Base-by-base conservation (phyloP, 768 basidiomycete genomes). In the Mycena rebaudengoi region DNA sequence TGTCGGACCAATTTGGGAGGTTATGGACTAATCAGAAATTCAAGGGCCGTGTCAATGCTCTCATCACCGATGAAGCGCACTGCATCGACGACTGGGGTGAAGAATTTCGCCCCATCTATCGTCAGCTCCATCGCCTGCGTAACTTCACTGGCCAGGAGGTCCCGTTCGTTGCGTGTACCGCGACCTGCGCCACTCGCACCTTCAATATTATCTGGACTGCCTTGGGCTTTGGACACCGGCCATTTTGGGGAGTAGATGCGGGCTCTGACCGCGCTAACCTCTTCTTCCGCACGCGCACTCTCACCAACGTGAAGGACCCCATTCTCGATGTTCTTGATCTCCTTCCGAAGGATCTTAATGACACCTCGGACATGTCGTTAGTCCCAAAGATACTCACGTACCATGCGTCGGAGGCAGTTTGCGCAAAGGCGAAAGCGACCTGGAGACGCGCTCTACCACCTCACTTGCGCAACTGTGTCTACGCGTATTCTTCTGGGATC, bases 31-130 rank as follows among this genome's bases (percentile, higher is more conserved):
- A 75, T 56, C 33, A 37, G 4, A 61, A 64, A 8, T 76, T 78
- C 56, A 68, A 73, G 10, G 37, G 39, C 16, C 63, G 69, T 2
- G 41, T 78, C 1, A 55, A 59, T 8, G 70, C 74, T 3, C 20
- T 76, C 2, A 54, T 76, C n/a, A 60, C 76, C 12, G 77, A 78
- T 46, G 75, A 78, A 41, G 75, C 73, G 0, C 77, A 78, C 44
- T 75, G 75, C 41, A 71, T 75, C 48, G 71, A 73, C n/a, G 74
- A 76, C 29, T 78, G 75, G 75, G 75, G 74, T 8, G 66, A 71
- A 7, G 65, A 74, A 13, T 75, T 76, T 46, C 65, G 72, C 5
- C 70, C 68, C 6, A 28, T 51, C 23, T 74, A 76, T 45, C 50
- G 67, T 3, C 30, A 74, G 25, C 68, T 77, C 13, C 25, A 67